phyloP scores from a whole-genome alignment of 768 basidiomycete genomes.

The Boletus reticuloceps region DNA sequence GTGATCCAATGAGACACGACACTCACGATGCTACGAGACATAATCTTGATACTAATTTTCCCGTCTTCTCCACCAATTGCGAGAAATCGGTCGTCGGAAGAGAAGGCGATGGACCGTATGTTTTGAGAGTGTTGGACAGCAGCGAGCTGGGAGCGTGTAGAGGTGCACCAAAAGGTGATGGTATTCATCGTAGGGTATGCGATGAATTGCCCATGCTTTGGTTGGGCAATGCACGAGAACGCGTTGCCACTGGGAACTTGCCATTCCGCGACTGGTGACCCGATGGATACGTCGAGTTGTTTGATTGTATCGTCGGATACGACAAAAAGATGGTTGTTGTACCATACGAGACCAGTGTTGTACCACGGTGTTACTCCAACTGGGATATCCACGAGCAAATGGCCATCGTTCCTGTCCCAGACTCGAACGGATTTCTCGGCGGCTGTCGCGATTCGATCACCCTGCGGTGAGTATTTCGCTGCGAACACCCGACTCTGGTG shows the following conservation, averaged over 20 bases:
- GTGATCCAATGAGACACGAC: not conserved
- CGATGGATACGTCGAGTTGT: not conserved
- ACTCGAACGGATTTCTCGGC: accelerated
- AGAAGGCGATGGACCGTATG: not conserved
- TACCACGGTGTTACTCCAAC: no score
- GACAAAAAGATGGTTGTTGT: no score
- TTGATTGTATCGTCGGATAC: no score
- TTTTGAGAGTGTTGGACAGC: not conserved
- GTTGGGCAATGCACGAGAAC: no score
- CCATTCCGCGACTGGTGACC: not conserved
- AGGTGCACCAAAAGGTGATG: no score
- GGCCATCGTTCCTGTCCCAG: no score
- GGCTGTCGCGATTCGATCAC: no score
- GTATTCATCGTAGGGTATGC: no score
- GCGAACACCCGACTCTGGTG: not conserved
- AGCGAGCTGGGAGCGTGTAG: not conserved
- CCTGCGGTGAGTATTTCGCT: not conserved
- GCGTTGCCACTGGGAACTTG: not conserved
- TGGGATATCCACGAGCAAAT: no score
- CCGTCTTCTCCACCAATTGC: not conserved
- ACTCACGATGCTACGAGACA: not conserved
- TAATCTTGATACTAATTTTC: not conserved
- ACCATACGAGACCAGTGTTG: not conserved
- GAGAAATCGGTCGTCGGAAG: not conserved
- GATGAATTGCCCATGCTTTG: no score